phyloP scores from a whole-genome alignment of 2,329 filamentous ascomycete genomes.

The Colletotrichum filicis region DNA sequence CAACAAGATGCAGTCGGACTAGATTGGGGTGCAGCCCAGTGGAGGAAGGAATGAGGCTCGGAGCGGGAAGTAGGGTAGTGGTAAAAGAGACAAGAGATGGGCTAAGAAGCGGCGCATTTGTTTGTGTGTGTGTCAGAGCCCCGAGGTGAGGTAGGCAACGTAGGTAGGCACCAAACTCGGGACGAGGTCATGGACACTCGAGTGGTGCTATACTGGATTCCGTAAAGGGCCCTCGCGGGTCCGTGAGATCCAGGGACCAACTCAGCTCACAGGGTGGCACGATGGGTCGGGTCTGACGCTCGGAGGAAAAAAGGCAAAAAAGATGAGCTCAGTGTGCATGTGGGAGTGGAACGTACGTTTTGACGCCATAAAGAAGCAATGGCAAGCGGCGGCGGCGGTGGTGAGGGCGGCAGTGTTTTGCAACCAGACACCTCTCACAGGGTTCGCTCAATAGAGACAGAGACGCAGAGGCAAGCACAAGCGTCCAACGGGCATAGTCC shows the following conservation, averaged over 20 bases:
- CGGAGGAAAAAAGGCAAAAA: slow-evolving; percentile 5
- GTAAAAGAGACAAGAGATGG: neutral
- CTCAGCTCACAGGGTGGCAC: neutral
- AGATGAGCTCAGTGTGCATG: slow-evolving; percentile 18
- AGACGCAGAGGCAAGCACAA: slow-evolving; percentile 19
- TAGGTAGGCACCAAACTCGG: slow-evolving; percentile 13
- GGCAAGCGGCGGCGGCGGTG: slow-evolving; percentile 9
- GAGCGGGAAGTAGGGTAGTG: slow-evolving; percentile 8
- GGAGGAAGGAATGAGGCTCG: slow-evolving; percentile 5
- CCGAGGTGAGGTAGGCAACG: neutral
- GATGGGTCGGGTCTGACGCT: neutral
- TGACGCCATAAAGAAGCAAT: slow-evolving; percentile 37
- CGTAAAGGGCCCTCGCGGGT: slow-evolving; percentile 18
- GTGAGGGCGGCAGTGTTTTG: slow-evolving; percentile 2
- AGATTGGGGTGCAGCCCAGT: neutral
- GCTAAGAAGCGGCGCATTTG: slow-evolving; percentile 29
- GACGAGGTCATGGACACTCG: slow-evolving; percentile 3
- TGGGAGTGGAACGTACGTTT: slow-evolving; percentile 33
- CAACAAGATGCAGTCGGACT: slow-evolving; percentile 1
- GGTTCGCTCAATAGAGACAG: slow-evolving; percentile 2
- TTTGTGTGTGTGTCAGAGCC: slow-evolving; percentile 23
- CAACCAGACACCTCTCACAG: slow-evolving; percentile 18
- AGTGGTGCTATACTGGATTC: slow-evolving; percentile 5
- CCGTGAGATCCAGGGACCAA: slow-evolving; percentile 22
- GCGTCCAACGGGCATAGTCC: slow-evolving; percentile 34